phyloP scores from a whole-genome alignment of 805 yeast genomes.

The Candida orba region DNA sequence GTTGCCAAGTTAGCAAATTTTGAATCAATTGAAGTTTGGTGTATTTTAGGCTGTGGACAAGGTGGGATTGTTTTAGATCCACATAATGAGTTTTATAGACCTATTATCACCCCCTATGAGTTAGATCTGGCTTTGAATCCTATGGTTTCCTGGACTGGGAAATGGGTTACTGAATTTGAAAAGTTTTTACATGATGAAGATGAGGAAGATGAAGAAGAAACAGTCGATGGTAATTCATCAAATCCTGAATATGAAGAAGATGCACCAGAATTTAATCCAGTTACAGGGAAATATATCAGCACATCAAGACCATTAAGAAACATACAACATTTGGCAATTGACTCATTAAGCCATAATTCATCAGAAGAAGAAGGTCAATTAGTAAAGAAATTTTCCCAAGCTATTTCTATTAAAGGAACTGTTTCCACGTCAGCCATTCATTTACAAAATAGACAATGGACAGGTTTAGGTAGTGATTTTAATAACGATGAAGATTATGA shows the following conservation, averaged over 20 bases:
- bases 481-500: slow-evolving; percentile 31
- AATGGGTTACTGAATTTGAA: slow-evolving; percentile 82
- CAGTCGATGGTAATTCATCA: slow-evolving; percentile 10
- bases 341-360: slow-evolving; percentile 24
- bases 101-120: slow-evolving; percentile 92
- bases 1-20: slow-evolving; percentile 96
- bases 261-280: slow-evolving; percentile 83
- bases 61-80: slow-evolving; percentile 86
- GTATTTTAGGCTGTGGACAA: slow-evolving; percentile 88
- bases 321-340: slow-evolving; percentile 56
- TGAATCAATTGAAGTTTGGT: slow-evolving; percentile 92
- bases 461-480: slow-evolving; percentile 87
- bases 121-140: slow-evolving; percentile 69
- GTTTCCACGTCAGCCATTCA: slow-evolving; percentile 82
- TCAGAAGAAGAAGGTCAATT: slow-evolving; percentile 30
- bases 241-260: slow-evolving; percentile 32
- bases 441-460: slow-evolving; percentile 73
- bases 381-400: slow-evolving; percentile 48
- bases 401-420: slow-evolving; percentile 64
- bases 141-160: slow-evolving; percentile 84
- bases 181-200: slow-evolving; percentile 36
- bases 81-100: slow-evolving; percentile 74
- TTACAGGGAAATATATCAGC: slow-evolving; percentile 68
- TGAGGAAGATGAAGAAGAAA: slow-evolving; percentile 20
- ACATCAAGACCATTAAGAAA: slow-evolving; percentile 73